Evolutionary conservation across 2,329 filamentous ascomycete species (phyloP), one percentile per base, ranked within the genome.

Genomic region (Venturia oleaginea): DNA sequence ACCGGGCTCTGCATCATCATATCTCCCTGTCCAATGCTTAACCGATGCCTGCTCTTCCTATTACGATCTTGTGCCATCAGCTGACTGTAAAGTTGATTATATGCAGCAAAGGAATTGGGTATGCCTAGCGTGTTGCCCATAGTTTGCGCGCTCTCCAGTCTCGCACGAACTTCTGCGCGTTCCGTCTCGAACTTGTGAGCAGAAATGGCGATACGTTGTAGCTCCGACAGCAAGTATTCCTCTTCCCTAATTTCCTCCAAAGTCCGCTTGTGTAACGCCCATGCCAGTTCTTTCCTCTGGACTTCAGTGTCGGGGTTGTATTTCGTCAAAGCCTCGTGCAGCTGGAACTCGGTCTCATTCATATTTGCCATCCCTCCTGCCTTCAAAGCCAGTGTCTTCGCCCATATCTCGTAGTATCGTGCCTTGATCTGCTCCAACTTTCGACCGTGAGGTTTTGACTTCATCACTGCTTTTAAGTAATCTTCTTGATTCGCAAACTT

Each of bases 231-330:
- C 2, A 99, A 79, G 40, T 91, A 88, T 70, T 95, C 90, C 76
- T 99, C 94, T 74, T 99, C 94, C 67, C 90, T 87, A 32, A 93
- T 90, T 76, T 99, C 93, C 67, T 96, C 91, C 67, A 87, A 87
- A 10, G 88, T 89, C 48, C 94, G 85, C 59, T 87, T 85, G 68
- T 97, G 83, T 59, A 92, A 85, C 61, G 88, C 86, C 67, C 89
- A 84, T 3, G 92, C 93, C 71, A 96, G 90, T 65, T 89, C 85
- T 78, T 97, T 99, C 67, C 94, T 86, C 63, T 85, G 81, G 30
- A 82, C 83, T 76, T 99, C 94, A 69, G 90, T 86, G 19, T 84
- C 81, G 0, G 92, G 86, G 70, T 96, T 90, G 79, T 93, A 99
- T 68, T 90, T 91, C 61, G 85, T 83, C 84, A 97, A 92, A 66